These are phyloP conservation scores for Ceratorhiza oryzae-sativae DNA, from an alignment of 1,284 basidiomycete species.

Conservation along the genomic window DNA sequence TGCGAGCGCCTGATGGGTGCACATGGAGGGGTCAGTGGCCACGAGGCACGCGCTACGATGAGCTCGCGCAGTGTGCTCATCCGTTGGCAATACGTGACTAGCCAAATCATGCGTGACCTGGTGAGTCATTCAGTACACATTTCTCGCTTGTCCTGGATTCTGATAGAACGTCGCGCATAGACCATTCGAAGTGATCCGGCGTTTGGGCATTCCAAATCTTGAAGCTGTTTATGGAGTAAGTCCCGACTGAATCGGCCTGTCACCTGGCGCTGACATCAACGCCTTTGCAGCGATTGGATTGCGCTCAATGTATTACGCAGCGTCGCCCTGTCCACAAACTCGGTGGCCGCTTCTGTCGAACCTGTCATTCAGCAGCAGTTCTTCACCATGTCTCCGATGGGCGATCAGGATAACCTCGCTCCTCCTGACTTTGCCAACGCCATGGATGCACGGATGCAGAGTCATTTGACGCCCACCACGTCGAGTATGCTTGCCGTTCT, in stretches of 20 bases:
- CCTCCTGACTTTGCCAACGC: constrained; percentile 36
- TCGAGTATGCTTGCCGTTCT: constrained; percentile 86
- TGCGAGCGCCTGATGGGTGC: constrained; percentile 79
- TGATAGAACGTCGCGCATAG: constrained; percentile 51
- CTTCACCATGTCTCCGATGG: constrained; percentile 80
- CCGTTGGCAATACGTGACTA: constrained; percentile 89
- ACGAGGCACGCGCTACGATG: constrained; percentile 78
- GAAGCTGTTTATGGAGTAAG: constrained; percentile 86
- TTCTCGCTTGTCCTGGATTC: constrained; percentile 5
- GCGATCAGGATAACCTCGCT: constrained; percentile 64
- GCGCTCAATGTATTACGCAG: constrained; percentile 83
- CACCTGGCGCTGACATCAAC: constrained; percentile 28
- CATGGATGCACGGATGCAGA: constrained; percentile 40
- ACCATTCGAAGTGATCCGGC: constrained; percentile 88
- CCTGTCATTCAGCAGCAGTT: constrained; percentile 87
- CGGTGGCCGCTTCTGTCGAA: constrained; percentile 86
- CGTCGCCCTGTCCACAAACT: constrained; percentile 85
- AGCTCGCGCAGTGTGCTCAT: constrained; percentile 85
- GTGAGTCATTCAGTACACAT: constrained; percentile 56
- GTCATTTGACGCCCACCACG: constrained; percentile 69
- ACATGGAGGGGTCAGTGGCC: constrained; percentile 53
- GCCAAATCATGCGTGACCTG: constrained; percentile 86
- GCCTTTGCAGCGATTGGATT: constrained; percentile 76
- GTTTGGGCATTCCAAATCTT: constrained; percentile 90
- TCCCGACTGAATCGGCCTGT: constrained; percentile 43